Evolutionary conservation across 208 protist species (phyloP), one percentile per base, ranked within the genome.

Genomic region (Dictyostelium gargantuum): DNA sequence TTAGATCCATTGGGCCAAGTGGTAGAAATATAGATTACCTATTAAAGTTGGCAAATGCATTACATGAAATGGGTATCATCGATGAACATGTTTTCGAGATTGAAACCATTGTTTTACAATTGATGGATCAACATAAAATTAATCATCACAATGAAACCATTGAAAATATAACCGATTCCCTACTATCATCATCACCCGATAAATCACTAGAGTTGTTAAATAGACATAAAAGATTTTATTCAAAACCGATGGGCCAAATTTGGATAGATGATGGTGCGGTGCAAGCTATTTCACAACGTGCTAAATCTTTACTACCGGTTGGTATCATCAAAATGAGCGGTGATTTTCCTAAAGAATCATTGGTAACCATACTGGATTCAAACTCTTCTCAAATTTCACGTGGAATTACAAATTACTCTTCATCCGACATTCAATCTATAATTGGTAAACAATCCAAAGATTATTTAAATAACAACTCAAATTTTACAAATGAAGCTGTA

Each of bases 1-100:
- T 89, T 32, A 56, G 29, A 79, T 89, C 82, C 1, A 54, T 89
- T 0, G 82, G 82, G 6, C 68, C 82, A 46, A 79, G 68, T 68
- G 82, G 82, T 6, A 58, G 82, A 68, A 89, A 89, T n/a, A 52
- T 89, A 8, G 82, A 89, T 56, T 89, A 89, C 38, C 44, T 89
- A 35, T 52, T 89, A 3, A 89, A 89, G 19, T 44, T 89, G 6
- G 82, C 82, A 17, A 61, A 74, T 13, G 48, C 68, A 17, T 19
- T 89, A 13, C 44, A 73, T 66, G 74, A 89, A 5, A 89, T 89
- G 63, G 50, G 56, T 35, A 32, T 89, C 0, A 38, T 26, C 0
- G 82, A 89, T 74, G 40, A 89, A 26, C 82, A 89, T 54, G 82
- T 89, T 44, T 89, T 79, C n/a, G 35, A 50, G 19, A 44, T 89